Evolutionary conservation across 768 basidiomycete genomes (phyloP).

Genomic region (Terana coerulea): DNA sequence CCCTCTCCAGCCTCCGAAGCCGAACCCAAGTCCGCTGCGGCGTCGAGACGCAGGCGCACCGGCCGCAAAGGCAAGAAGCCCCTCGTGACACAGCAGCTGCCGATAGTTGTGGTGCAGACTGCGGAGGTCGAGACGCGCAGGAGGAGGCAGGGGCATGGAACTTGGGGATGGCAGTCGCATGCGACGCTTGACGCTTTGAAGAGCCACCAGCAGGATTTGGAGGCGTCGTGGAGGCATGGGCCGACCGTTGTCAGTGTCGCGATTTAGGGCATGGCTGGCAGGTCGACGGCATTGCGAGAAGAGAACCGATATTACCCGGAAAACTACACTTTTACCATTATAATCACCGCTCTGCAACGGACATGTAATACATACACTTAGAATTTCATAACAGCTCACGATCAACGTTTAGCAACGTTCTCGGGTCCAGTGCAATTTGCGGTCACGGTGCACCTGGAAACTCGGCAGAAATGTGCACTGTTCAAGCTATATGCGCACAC

Average conservation of each 20-base stretch:
- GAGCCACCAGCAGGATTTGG: constrained; percentile 5
- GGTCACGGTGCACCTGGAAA: no score
- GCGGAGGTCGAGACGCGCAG: not conserved
- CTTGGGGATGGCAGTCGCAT: constrained; percentile 8
- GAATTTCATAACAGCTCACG: no score
- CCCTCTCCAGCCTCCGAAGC: not conserved
- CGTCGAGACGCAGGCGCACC: constrained; percentile 4
- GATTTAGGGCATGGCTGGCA: no score
- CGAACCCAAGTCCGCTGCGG: not conserved
- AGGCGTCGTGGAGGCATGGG: constrained; percentile 6
- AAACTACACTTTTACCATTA: no score
- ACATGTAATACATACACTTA: no score
- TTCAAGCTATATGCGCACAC: no score
- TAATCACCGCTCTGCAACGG: no score
- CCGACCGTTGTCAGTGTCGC: not conserved
- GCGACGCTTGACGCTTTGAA: not conserved
- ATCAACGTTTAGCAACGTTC: no score
- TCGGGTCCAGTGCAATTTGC: no score
- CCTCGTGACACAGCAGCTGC: not conserved
- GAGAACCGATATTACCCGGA: no score
- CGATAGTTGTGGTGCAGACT: not conserved
- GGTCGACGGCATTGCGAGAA: no score
- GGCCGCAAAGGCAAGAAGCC: constrained; percentile 7
- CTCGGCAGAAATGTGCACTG: no score
- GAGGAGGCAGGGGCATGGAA: not conserved